Conservation (phyloP, 179 eudicot species). For the Heliamphora ciliata region DNA sequence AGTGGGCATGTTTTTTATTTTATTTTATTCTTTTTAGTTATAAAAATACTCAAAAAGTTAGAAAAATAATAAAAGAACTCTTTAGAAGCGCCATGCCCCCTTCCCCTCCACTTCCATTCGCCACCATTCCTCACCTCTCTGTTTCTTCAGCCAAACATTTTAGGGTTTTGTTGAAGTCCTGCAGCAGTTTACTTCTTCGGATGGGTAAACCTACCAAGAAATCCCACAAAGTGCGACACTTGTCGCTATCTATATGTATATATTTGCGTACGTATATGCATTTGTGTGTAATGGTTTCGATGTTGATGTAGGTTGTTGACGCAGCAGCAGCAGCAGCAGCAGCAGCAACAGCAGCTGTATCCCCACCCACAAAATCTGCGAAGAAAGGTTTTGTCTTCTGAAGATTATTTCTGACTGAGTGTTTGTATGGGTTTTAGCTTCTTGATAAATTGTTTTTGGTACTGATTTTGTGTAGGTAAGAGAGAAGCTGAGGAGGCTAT, state of each 20-base stretch:
- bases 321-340: conserved; percentile 40
- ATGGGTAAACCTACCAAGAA: conserved; percentile 61
- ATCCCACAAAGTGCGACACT: conserved; percentile 35
- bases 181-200: too few species aligned
- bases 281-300: not conserved
- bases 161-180: too few species aligned
- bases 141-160: too few species aligned
- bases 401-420: not conserved
- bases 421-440: not conserved
- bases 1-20: too few species aligned
- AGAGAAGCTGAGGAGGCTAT: conserved; percentile 50
- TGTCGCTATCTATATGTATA: not conserved
- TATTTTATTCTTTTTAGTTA: too few species aligned
- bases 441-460: not conserved
- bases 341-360: conserved; percentile 17
- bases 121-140: too few species aligned
- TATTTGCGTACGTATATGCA: not conserved
- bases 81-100: too few species aligned
- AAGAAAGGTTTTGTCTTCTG: conserved; percentile 38
- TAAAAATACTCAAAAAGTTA: too few species aligned
- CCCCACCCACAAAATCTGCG: conserved; percentile 27
- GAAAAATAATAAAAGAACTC: too few species aligned
- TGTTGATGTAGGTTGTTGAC: conserved; percentile 24
- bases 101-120: too few species aligned
- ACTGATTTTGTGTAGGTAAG: conserved; percentile 35